Conservation (phyloP, 2,329 filamentous ascomycete species). For the Aschersonia sp. region DNA sequence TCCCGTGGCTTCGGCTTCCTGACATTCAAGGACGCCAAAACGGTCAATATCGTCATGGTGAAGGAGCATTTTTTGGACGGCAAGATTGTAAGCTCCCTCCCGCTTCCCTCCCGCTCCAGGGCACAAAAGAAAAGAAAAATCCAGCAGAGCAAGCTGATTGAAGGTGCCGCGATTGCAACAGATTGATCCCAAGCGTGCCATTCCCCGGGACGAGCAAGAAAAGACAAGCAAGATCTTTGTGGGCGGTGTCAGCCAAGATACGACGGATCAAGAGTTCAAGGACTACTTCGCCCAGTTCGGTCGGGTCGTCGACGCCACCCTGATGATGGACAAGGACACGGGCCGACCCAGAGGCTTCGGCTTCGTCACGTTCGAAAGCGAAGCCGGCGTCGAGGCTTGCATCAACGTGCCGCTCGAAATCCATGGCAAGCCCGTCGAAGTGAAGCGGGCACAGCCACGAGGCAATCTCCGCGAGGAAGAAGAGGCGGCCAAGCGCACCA, state of each 20-base stretch:
- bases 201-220: conserved; percentile 94
- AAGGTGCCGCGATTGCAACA: conserved; percentile 18
- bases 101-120: no score
- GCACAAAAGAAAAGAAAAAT: no score
- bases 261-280: conserved; percentile 89
- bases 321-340: conserved; percentile 99
- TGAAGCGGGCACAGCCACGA: conserved; percentile 92
- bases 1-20: conserved; percentile 95
- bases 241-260: conserved; percentile 92
- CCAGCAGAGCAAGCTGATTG: no score
- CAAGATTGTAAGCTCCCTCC: conserved; percentile 66
- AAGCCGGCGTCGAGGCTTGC: conserved; percentile 85
- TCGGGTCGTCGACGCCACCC: conserved; percentile 86
- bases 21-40: conserved; percentile 95
- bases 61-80: conserved; percentile 97
- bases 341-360: conserved; percentile 93
- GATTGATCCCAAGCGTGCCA: conserved; percentile 97
- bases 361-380: conserved; percentile 95
- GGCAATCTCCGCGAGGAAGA: conserved; percentile 91
- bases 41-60: conserved; percentile 98
- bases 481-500: conserved; percentile 47
- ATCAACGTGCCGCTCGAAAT: conserved; percentile 78
- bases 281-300: conserved; percentile 96
- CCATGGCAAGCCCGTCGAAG: conserved; percentile 89
- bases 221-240: conserved; percentile 99